Percentiles rank a stretch among this genome's conserved stretches.
These are phyloP conservation scores for Ensete glaucum DNA, from an alignment of 176 grass and related monocot species.

Conservation along the genomic window DNA sequence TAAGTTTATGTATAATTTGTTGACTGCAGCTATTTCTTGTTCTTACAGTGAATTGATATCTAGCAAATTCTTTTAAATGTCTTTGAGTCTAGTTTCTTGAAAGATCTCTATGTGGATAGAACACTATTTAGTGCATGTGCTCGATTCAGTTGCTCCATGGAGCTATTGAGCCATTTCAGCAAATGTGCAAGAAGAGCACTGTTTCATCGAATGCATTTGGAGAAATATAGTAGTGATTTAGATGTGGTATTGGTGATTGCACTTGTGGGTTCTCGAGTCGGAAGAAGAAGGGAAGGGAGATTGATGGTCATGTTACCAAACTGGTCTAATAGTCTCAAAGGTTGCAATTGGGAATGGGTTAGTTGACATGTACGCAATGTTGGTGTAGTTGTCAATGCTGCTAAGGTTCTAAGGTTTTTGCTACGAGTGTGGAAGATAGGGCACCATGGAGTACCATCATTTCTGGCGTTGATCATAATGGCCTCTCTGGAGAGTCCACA, in stretches of 20 bases:
- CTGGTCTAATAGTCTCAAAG: constrained; percentile 35
- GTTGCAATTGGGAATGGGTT: constrained; percentile 52
- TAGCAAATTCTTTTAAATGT: constrained; percentile 45
- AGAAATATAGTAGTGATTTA: constrained; percentile 53
- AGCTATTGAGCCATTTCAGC: constrained; percentile 49
- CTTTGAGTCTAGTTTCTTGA: constrained; percentile 41
- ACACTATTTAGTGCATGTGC: constrained; percentile 65
- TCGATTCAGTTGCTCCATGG: constrained; percentile 38
- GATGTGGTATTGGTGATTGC: constrained; percentile 68
- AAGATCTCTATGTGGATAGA: constrained; percentile 59
- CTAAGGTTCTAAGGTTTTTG: constrained; percentile 34
- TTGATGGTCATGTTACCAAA: constrained; percentile 50
- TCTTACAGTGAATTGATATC: constrained; percentile 28
- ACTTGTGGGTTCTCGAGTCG: constrained; percentile 34
- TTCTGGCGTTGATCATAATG: constrained; percentile 57
- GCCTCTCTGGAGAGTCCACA: constrained; percentile 35
- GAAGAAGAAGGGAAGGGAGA: constrained; percentile 60
- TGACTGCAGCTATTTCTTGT: constrained; percentile 32
- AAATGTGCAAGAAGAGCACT: constrained; percentile 51
- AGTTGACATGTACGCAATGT: constrained; percentile 75
- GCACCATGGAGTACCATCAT: constrained; percentile 82
- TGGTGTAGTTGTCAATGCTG: constrained; percentile 38
- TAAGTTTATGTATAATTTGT: constrained; percentile 61
- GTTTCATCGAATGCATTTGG: constrained; percentile 63
- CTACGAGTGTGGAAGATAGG: constrained; percentile 30